Conservation (phyloP, 768 basidiomycete genomes). For the Pisolithus orientalis region DNA sequence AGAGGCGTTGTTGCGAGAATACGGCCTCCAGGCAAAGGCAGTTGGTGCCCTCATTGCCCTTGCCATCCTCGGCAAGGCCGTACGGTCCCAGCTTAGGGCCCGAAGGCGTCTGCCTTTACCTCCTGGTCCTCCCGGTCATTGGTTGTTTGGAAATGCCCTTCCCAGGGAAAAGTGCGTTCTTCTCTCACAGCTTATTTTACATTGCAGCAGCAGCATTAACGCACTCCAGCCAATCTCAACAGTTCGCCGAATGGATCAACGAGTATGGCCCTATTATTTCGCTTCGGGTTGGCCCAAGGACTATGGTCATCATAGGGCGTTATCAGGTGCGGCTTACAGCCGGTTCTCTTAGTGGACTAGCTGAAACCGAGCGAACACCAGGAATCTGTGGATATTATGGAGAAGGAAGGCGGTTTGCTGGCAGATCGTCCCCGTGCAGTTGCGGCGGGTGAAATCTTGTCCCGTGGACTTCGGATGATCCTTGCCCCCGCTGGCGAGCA, state of each 20-base stretch:
- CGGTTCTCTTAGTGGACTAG: not conserved
- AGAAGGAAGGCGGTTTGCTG: conserved; percentile 53
- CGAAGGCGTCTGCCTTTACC: conserved; percentile 20
- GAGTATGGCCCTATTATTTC: conserved; percentile 58
- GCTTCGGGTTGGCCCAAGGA: conserved; percentile 40
- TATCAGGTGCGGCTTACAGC: conserved; percentile 28
- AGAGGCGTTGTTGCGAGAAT: conserved; percentile 1
- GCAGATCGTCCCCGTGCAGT: conserved; percentile 51
- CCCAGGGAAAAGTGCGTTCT: conserved; percentile 21
- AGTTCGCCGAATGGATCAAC: conserved; percentile 54
- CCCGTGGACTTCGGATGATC: conserved; percentile 52
- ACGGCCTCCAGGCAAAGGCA: conserved; percentile 9
- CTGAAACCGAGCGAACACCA: conserved; percentile 13
- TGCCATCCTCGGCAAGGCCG: conserved; percentile 6
- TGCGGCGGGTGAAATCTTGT: conserved; percentile 53
- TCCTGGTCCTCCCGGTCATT: conserved; percentile 28
- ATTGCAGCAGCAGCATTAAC: too few species aligned
- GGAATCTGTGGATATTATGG: conserved; percentile 62
- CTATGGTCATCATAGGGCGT: conserved; percentile 28
- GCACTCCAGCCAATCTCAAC: conserved; percentile 23
- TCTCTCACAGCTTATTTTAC: not conserved
- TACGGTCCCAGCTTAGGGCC: conserved; percentile 6
- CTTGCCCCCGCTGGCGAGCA: conserved; percentile 51
- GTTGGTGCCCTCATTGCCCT: conserved; percentile 15
- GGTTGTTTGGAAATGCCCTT: conserved; percentile 26